Evolutionary conservation across 2,329 filamentous ascomycete species (phyloP).

Genomic region (Trichoderma arundinaceum): DNA sequence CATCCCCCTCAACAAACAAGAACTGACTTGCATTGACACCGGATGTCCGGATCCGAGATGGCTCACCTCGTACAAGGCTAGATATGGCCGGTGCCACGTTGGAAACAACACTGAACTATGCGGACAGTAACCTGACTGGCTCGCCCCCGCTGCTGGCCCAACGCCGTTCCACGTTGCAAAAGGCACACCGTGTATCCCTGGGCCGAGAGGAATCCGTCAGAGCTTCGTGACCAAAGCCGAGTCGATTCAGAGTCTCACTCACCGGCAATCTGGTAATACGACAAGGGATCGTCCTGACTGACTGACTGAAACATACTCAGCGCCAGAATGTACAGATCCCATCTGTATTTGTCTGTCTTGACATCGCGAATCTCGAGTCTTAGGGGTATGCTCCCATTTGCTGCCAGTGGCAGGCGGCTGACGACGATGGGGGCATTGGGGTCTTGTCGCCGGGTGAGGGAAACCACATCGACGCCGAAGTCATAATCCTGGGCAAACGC

Average conservation of each 20-base stretch:
- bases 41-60: neutral
- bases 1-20: neutral
- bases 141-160: slow-evolving; percentile 55
- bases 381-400: slow-evolving; percentile 49
- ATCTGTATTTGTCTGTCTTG: slow-evolving; percentile 66
- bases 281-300: slow-evolving; percentile 66
- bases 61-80: slow-evolving; percentile 64
- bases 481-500: slow-evolving; percentile 49
- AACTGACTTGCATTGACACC: too few relatives aligned
- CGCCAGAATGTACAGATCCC: slow-evolving; percentile 78
- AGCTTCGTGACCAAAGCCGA: neutral
- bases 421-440: slow-evolving; percentile 49
- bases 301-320: slow-evolving; percentile 73
- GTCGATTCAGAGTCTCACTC: slow-evolving; percentile 38
- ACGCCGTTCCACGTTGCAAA: slow-evolving; percentile 61
- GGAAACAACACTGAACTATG: slow-evolving; percentile 79
- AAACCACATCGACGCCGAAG: slow-evolving; percentile 55
- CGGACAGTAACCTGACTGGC: slow-evolving; percentile 73
- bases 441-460: slow-evolving; percentile 50
- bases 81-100: slow-evolving; percentile 83
- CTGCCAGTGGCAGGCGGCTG: slow-evolving; percentile 48
- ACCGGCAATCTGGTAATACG: slow-evolving; percentile 82
- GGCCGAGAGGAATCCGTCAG: slow-evolving; percentile 3
- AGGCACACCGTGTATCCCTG: slow-evolving; percentile 82
- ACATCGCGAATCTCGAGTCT: slow-evolving; percentile 74